Evolutionary conservation across 768 basidiomycete genomes (phyloP).

Genomic region (Flagelloscypha sp.): DNA sequence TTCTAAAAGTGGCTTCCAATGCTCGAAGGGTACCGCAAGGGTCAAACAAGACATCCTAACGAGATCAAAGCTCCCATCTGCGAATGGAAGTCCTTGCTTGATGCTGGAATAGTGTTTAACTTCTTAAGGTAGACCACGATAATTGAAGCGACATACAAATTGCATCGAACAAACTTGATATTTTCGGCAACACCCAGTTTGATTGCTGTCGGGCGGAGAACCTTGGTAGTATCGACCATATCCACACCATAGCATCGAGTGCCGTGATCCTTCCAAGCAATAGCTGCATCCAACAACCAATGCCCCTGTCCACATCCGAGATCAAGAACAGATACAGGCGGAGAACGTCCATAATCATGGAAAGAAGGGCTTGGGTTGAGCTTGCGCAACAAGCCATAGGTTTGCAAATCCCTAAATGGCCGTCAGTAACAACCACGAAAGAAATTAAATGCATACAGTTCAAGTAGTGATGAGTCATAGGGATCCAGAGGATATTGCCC

Average conservation of each 20-base stretch:
- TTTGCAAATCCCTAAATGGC: no score
- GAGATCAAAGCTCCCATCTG: constrained; percentile 55
- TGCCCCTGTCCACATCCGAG: constrained; percentile 68
- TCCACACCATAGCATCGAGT: constrained; percentile 61
- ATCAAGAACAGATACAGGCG: constrained; percentile 54
- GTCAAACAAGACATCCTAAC: constrained; percentile 66
- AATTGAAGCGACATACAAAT: constrained; percentile 47
- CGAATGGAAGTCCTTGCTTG: constrained; percentile 52
- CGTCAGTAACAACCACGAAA: no score
- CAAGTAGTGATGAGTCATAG: no score
- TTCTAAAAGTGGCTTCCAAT: constrained; percentile 50
- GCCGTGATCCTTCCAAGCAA: constrained; percentile 41
- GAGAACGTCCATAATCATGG: constrained; percentile 37
- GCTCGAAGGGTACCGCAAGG: constrained; percentile 49
- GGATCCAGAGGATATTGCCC: no score
- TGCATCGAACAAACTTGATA: constrained; percentile 48
- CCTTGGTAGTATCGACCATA: constrained; percentile 38
- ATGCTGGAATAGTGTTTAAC: constrained; percentile 27
- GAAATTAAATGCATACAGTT: no score
- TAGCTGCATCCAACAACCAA: constrained; percentile 60
- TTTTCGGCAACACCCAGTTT: constrained; percentile 29
- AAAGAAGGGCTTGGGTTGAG: constrained; percentile 58
- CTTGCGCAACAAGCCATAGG: constrained; percentile 48
- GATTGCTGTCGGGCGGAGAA: constrained; percentile 26
- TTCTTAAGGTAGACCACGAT: constrained; percentile 3